Evolutionary conservation across 768 basidiomycete species (phyloP).

Genomic region (Boletus tomentosulus): DNA sequence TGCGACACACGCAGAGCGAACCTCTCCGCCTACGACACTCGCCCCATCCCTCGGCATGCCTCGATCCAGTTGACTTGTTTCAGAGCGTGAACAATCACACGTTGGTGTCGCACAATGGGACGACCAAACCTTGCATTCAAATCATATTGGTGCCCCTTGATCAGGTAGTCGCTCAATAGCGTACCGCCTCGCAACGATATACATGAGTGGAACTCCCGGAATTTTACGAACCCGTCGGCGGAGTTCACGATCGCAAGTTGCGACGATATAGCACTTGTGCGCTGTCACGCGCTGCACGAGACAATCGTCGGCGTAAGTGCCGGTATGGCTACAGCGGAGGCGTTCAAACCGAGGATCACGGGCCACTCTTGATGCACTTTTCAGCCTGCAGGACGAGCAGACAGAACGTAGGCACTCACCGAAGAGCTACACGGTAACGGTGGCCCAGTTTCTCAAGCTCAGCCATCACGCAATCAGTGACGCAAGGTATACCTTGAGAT

Average conservation of each 20-base stretch:
- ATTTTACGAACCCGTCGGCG: slow-evolving; percentile 88
- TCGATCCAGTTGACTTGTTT: not conserved
- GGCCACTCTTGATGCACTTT: slow-evolving; percentile 66
- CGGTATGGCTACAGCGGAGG: slow-evolving; percentile 84
- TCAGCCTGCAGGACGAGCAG: slow-evolving; percentile 1
- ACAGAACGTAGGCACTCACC: slow-evolving; percentile 46
- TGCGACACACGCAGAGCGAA: too few relatives aligned
- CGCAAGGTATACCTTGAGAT: slow-evolving; percentile 85
- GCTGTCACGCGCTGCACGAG: slow-evolving; percentile 93
- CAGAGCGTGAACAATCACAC: slow-evolving; percentile 2
- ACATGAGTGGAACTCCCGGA: slow-evolving; percentile 94
- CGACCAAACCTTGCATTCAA: not conserved
- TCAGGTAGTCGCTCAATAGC: slow-evolving; percentile 95
- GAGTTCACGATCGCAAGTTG: slow-evolving; percentile 95
- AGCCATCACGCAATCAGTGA: slow-evolving; percentile 99
- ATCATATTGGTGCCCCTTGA: slow-evolving; percentile 73
- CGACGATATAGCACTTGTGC: slow-evolving; percentile 95
- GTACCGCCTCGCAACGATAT: slow-evolving; percentile 88
- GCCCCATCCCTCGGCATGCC: not conserved
- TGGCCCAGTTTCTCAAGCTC: slow-evolving; percentile 98
- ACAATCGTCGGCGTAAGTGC: slow-evolving; percentile 99
- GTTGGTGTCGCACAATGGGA: not conserved
- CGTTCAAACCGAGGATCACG: slow-evolving; percentile 97
- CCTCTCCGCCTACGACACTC: not conserved
- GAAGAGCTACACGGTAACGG: slow-evolving; percentile 88